Evolutionary conservation across 306 rosid genomes (phyloP).

Genomic region (Medicago truncatula): MtrunA17r5.0-ANR NC_053049.1:47152001-47152500

Average conservation of each 20-base stretch:
- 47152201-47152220: constrained; percentile 47
- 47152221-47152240: constrained; percentile 35
- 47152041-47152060: neutral
- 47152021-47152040: constrained; percentile 36
- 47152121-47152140: constrained; percentile 46
- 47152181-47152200: constrained; percentile 62
- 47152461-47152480: constrained; percentile 43
- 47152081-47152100: constrained; percentile 70
- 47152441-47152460: constrained; percentile 35
- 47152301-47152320: constrained; percentile 16
- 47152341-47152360: constrained; percentile 15
- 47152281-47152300: constrained; percentile 22
- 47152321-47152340: constrained; percentile 1
- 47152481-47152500: constrained; percentile 45
- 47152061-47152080: constrained; percentile 45
- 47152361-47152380: neutral
- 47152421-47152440: neutral
- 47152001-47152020: constrained; percentile 72
- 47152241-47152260: neutral
- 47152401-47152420: neutral
- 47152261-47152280: neutral
- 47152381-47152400: neutral
- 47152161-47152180: constrained; percentile 41
- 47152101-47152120: constrained; percentile 12
- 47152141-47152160: constrained; percentile 45